Evolutionary conservation across 192 early-diverging fungal species (phyloP).

Genomic region (Umbelopsis sp.): DNA sequence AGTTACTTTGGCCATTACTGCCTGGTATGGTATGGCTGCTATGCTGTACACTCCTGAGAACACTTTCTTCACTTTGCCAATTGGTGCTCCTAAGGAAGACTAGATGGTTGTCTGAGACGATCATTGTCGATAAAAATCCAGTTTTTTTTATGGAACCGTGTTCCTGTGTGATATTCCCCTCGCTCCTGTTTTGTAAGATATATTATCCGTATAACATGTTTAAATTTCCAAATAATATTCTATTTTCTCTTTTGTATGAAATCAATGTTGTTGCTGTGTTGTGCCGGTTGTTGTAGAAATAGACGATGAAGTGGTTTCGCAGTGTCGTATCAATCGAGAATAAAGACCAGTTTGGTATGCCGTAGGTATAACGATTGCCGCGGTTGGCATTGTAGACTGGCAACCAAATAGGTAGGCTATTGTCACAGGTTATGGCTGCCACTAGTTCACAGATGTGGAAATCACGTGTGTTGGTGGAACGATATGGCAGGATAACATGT

Average conservation of each 20-base stretch:
- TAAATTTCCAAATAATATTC: background rate
- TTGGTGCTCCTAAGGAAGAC: background rate
- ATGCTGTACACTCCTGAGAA: conserved; percentile 15
- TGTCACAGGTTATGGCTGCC: too few species aligned
- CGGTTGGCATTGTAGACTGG: too few species aligned
- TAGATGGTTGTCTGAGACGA: background rate
- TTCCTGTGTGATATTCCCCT: background rate
- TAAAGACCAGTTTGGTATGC: too few species aligned
- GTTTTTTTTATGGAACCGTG: background rate
- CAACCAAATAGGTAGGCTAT: too few species aligned
- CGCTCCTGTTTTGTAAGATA: background rate
- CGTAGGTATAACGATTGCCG: too few species aligned
- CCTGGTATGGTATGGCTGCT: conserved; percentile 27
- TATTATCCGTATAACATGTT: conserved; percentile 5
- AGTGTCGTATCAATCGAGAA: too few species aligned
- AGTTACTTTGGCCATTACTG: conserved; percentile 26
- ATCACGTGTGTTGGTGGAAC: too few species aligned
- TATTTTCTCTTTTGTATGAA: background rate
- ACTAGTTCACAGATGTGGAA: too few species aligned
- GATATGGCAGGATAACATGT: too few species aligned
- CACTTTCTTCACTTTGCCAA: conserved; percentile 22
- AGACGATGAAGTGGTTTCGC: too few species aligned
- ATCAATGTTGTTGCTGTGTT: too few species aligned
- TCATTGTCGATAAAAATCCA: background rate
- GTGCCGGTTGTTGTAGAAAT: too few species aligned